Evolutionary conservation across 306 rosid genomes (phyloP), one percentile per base, ranked within the genome.

Genomic region (Medicago ruthenica): DNA sequence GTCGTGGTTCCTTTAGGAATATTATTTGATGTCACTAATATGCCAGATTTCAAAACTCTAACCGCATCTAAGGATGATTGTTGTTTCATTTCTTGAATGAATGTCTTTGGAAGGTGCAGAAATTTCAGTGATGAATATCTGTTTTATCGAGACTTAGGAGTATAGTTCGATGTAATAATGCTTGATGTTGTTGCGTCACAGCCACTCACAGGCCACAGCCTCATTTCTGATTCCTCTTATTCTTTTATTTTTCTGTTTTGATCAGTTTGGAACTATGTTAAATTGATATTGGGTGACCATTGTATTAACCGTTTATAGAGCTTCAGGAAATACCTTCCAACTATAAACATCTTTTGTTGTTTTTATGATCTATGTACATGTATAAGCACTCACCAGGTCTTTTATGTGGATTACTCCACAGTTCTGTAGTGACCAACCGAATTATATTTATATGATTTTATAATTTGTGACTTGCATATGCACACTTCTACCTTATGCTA

Each of bases 391-490:
- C 13, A 41, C 45, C 12, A 9, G 12, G 13, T 41, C 12, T 41
- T 40, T 41, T 41, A 8, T 1, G 9, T 41, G 45, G 10, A 41
- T 66, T 16, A 7, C 37, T 20, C 36, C 71, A 20, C 18, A 20
- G 54, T 42, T 48, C 71, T 42, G 37, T 20, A 18, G 12, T 66
- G 71, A 66, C 71, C 34, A 41, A 18, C 41, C 71, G 17, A 20
- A 2, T 10, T 48, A 48, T 48, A n/a, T 15, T 48, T 20, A 41
- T 20, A 69, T 8, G 27, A 70, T 50, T 70, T 67, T 31, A 36
- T 24, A 61, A 42, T 37, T 47, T 60, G 54, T 48, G 18, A 48
- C 54, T 48, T 15, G 1, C 18, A 48, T 48, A 15, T 48, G 53
- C 54, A n/a, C 24, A 36, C 41, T 39, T 6, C 8, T 9, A 41